These are phyloP conservation scores for Tetragonia tetragonoides DNA, from an alignment of 148 eudicot species.

Conservation along the genomic window DNA sequence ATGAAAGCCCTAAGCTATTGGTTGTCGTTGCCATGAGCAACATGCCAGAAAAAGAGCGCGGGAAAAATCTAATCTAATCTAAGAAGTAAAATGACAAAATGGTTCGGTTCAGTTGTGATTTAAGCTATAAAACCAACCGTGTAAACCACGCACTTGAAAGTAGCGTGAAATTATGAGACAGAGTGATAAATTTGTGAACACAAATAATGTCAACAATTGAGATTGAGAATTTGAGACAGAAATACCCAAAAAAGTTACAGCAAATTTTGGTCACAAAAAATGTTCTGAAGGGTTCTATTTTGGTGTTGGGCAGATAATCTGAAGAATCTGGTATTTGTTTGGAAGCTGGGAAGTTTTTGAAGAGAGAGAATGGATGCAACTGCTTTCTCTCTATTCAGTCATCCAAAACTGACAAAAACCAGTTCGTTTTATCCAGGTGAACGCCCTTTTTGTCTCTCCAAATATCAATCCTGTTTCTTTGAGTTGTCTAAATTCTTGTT, in stretches of 20 bases:
- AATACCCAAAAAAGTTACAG: too few relatives aligned
- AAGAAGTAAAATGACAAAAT: not conserved
- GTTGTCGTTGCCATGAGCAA: constrained; percentile 14
- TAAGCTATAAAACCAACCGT: not conserved
- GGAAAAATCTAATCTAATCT: not conserved
- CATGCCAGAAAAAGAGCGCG: constrained; percentile 21
- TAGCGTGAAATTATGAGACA: not conserved
- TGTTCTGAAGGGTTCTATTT: not conserved
- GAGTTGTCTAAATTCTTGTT: too few relatives aligned
- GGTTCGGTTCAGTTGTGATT: not conserved
- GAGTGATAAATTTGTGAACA: not conserved
- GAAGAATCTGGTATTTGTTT: not conserved
- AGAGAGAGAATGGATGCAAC: constrained; percentile 16
- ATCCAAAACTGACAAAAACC: not conserved
- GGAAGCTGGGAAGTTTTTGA: not conserved
- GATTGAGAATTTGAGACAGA: too few relatives aligned
- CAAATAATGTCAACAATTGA: not conserved
- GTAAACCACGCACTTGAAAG: not conserved
- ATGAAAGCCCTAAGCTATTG: not conserved
- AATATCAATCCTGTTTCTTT: not conserved
- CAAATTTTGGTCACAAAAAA: not conserved
- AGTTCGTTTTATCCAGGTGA: constrained; percentile 11
- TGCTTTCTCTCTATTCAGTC: constrained; percentile 1
- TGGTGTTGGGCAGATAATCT: not conserved
- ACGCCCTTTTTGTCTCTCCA: not conserved